Percentiles rank a stretch among this genome's conserved stretches.
These are phyloP conservation scores for Eucommia ulmoides DNA, from an alignment of 257 asterid genomes.

Conservation along the genomic window DNA sequence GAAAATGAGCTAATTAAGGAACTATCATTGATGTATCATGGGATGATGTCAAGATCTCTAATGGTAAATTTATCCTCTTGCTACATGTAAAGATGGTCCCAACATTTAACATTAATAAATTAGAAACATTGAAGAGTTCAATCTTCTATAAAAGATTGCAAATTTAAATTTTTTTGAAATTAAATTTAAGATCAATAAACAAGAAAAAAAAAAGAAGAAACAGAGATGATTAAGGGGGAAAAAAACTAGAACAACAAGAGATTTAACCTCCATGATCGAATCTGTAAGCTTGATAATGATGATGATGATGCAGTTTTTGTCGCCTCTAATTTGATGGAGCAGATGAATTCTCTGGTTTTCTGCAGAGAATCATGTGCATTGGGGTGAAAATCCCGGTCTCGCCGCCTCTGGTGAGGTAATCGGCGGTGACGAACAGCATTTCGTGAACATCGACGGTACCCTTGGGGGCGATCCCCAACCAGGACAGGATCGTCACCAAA, in stretches of 20 bases:
- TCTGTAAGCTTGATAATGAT: background rate
- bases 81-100: too few relatives aligned
- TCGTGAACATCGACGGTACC: slow-evolving; percentile 1
- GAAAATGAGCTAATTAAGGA: too few relatives aligned
- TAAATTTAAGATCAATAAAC: background rate
- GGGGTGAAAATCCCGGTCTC: slow-evolving; percentile 1
- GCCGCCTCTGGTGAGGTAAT: slow-evolving; percentile 1
- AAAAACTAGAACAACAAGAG: background rate
- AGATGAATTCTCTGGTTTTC: background rate
- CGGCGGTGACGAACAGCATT: slow-evolving; percentile 1
- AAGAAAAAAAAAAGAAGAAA: background rate
- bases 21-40: too few relatives aligned
- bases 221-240: background rate
- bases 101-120: too few relatives aligned
- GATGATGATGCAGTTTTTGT: too few relatives aligned
- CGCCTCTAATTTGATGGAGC: background rate
- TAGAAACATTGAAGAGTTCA: too few relatives aligned
- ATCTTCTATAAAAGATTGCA: too few relatives aligned
- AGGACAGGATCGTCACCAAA: background rate
- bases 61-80: too few relatives aligned
- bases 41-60: too few relatives aligned
- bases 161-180: too few relatives aligned
- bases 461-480: slow-evolving; percentile 1
- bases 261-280: background rate
- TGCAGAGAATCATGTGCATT: slow-evolving; percentile 2